Evolutionary conservation across 2,329 filamentous ascomycete species (phyloP), one percentile per base, ranked within the genome.

Genomic region (Arthrobotrys iridis): DNA sequence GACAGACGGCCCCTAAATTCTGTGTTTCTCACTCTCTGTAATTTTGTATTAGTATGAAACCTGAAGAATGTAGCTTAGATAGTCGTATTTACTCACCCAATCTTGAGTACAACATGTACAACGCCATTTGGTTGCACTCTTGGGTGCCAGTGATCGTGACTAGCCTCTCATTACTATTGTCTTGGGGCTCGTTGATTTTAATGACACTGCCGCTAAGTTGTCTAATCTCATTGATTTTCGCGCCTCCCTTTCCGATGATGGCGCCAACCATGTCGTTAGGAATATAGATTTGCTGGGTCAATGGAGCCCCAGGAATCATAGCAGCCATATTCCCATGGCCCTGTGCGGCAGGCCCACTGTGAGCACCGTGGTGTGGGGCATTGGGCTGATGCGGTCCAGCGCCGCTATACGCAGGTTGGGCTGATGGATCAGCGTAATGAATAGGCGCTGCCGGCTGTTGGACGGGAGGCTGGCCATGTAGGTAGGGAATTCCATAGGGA

Each of bases 211-310:
- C 95, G 82, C 92, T 96, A 80, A 99, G 89, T 82, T 97, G 93
- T 79, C 95, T 90, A 78, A 99, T 99, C 84, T 99, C 95, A 82
- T 99, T 99, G 86, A 99, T 99, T 88, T 99, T 99, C 66, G 93
- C 92, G 78, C 95, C 95, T 77, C 95, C 95, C 85, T 99, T 99
- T 81, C 95, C 95, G 80, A 99, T 99, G 80, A 99, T 99, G 66
- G 95, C 95, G 77, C 95, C 95, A 63, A 99, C 95, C 95, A 99
- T 98, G 81, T 99, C 95, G 82, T 99, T 99, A 71, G 95, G 95
- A 80, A 99, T 99, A 84, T 91, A 99, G 79, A 99, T 99, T 83
- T 99, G 95, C 83, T 99, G 95, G 2, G 95, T 99, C 80, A 98
- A 86, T 58, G 93, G 93, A 77, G 92, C 90, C 59, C 92, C 92